These are phyloP conservation scores for Sextonia rubra DNA, from an alignment of 164 flowering plant species.

Conservation along the genomic window DNA sequence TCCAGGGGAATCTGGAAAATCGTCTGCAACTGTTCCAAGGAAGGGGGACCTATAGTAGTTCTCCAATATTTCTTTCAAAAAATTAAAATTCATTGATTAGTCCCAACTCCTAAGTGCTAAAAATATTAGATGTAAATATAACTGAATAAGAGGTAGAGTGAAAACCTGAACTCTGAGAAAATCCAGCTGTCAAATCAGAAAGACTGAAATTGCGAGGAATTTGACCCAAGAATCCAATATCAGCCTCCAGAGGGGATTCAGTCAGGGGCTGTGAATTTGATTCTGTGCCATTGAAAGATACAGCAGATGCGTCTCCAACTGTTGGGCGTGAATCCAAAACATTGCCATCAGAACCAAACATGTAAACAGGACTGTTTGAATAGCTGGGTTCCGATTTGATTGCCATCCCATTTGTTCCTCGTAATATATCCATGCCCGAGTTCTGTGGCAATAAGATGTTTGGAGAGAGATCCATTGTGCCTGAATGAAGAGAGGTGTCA, in stretches of 20 bases:
- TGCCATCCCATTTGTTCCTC: constrained; percentile 64
- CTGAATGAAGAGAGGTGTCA: constrained; percentile 37
- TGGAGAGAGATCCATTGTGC: constrained; percentile 44
- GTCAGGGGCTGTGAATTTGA: constrained; percentile 43
- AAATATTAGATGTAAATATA: not conserved
- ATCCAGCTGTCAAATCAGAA: constrained; percentile 79
- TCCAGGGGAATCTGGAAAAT: constrained; percentile 54
- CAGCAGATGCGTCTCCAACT: constrained; percentile 40
- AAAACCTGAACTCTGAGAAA: constrained; percentile 50
- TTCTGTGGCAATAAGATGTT: constrained; percentile 43
- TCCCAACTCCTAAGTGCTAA: not conserved
- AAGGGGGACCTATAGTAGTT: constrained; percentile 33
- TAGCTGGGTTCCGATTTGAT: constrained; percentile 68
- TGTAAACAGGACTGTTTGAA: constrained; percentile 37
- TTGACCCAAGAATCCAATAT: constrained; percentile 67
- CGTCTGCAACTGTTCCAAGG: constrained; percentile 44
- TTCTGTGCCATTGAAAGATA: constrained; percentile 50
- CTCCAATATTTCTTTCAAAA: too few relatives aligned
- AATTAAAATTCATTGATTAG: too few relatives aligned
- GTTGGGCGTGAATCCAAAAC: constrained; percentile 48
- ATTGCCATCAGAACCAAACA: constrained; percentile 51
- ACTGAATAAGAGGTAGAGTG: constrained; percentile 4
- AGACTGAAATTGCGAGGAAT: constrained; percentile 85
- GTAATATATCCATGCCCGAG: constrained; percentile 47
- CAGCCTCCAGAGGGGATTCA: constrained; percentile 47